Percentiles rank a stretch among this genome's conserved stretches.
These are phyloP conservation scores for Penicillium cataractarum DNA, from an alignment of 495 filamentous ascomycete species.

Conservation along the genomic window DNA sequence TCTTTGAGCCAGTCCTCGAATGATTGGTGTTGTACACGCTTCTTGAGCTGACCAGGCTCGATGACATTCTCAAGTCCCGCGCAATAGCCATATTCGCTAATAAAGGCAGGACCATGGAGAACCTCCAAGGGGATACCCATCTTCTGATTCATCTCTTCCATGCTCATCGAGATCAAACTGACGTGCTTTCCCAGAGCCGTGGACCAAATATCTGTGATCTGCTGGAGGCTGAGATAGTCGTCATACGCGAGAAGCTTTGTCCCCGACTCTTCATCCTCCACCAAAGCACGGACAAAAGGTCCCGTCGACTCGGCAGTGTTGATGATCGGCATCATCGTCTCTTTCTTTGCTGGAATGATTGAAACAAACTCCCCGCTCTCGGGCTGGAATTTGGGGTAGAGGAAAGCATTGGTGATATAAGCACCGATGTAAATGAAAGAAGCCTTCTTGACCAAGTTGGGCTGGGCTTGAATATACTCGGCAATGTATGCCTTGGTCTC, in stretches of 20 bases:
- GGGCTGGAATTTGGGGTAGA: background rate
- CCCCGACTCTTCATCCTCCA: conserved; percentile 3
- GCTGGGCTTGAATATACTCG: conserved; percentile 36
- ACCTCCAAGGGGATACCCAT: background rate
- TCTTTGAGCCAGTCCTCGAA: background rate
- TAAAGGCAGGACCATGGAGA: background rate
- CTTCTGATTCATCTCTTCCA: background rate
- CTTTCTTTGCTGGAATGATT: background rate
- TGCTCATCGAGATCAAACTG: background rate
- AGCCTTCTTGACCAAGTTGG: background rate
- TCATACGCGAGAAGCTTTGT: conserved; percentile 1
- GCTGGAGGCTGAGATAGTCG: conserved; percentile 1
- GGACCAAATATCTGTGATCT: background rate
- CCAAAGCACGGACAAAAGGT: background rate
- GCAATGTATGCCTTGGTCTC: conserved; percentile 43
- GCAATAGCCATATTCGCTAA: background rate
- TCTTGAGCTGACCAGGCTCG: conserved; percentile 1
- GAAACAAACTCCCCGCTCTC: background rate
- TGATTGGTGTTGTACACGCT: background rate
- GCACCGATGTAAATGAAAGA: conserved; percentile 3
- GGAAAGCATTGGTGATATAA: background rate
- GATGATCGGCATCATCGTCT: conserved; percentile 2
- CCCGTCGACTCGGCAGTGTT: background rate
- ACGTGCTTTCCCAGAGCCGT: background rate
- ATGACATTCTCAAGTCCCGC: conserved; percentile 3